phyloP scores from a whole-genome alignment of 129 eudicot species.

The Saussurea involucrata region DNA sequence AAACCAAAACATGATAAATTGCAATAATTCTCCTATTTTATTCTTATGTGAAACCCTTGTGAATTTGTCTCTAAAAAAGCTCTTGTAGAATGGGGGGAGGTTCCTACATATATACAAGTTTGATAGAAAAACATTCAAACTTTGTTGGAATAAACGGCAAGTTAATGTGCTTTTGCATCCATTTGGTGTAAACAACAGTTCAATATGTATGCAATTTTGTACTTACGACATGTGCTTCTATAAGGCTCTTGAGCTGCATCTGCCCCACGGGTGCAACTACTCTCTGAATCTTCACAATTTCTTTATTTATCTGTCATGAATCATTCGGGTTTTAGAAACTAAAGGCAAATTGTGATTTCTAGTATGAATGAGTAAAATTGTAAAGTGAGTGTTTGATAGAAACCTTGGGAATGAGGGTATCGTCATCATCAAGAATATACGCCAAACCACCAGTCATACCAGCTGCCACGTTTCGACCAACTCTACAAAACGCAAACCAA shows the following conservation, averaged over 20 bases:
- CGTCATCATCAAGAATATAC: conserved; percentile 93
- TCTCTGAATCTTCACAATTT: conserved; percentile 97
- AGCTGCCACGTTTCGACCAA: conserved; percentile 96
- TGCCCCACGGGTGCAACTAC: conserved; percentile 99
- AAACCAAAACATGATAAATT: not conserved
- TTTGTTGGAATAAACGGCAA: not conserved
- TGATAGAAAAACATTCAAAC: not conserved
- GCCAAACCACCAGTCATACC: conserved; percentile 99
- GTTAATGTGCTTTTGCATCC: not conserved
- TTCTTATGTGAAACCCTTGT: not conserved
- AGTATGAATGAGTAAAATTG: not conserved
- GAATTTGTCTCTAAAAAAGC: too few species aligned
- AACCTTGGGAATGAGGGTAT: conserved; percentile 95
- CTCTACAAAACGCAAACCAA: conserved; percentile 41
- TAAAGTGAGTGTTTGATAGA: not conserved
- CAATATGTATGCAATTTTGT: not conserved
- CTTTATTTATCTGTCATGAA: conserved; percentile 74
- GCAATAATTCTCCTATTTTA: not conserved
- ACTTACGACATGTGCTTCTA: conserved; percentile 97
- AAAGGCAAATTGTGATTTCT: not conserved
- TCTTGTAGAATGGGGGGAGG: too few species aligned
- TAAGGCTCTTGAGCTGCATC: conserved; percentile 94
- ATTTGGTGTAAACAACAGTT: not conserved
- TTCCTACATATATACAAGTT: too few species aligned
- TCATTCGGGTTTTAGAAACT: not conserved